Base-by-base conservation (phyloP, 495 filamentous ascomycete genomes). In the Aspergillus coremiiformis region DNA sequence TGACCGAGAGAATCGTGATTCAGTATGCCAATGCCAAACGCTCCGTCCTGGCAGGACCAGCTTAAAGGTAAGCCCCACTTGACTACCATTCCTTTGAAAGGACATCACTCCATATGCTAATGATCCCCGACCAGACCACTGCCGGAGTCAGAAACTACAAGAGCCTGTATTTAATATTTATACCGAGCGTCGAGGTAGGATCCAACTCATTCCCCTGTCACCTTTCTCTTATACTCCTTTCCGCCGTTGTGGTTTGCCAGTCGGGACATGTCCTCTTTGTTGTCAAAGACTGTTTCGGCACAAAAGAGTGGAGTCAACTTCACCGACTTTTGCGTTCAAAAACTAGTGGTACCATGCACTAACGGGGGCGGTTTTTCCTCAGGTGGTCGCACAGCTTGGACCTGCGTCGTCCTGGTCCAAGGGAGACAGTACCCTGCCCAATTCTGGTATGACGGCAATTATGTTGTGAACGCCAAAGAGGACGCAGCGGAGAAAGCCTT, bases 351-450 rank as follows among this genome's bases (percentile, higher is more conserved):
- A 35, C 44, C 23, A 37, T 52, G 33, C 24, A 52, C 59, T 62
- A 47, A 62, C 59, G 17, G 44, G 2, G 49, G 52, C 52, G 21
- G 44, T 17, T 26, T n/a, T 15, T 26, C 22, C 60, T 44, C 61
- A 95, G 89, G 90, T 60, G 90, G 89, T 56, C 85, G 90, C 55
- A 96, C 90, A 27, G 90, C 90, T 46, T 96, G 90, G 90, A 91
- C 89, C 44, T 83, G 80, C 68, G 76, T 70, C 29, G 86, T 94
- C 52, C 76, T 67, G 12, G 72, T 92, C 49, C 61, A 69, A 54
- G 78, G 82, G 51, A 60, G 72, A 39, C 63, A 63, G 39, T 73
- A 84, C 61, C 51, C 71, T 8, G 91, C 90, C 33, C 83, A 89
- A 51, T 94, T 83, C 73, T 96, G 87, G 89, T 96, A 94, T 68